Evolutionary conservation across 1,284 basidiomycete genomes (phyloP), one percentile per base, ranked within the genome.

Genomic region (Ceratobasidium sp.): DNA sequence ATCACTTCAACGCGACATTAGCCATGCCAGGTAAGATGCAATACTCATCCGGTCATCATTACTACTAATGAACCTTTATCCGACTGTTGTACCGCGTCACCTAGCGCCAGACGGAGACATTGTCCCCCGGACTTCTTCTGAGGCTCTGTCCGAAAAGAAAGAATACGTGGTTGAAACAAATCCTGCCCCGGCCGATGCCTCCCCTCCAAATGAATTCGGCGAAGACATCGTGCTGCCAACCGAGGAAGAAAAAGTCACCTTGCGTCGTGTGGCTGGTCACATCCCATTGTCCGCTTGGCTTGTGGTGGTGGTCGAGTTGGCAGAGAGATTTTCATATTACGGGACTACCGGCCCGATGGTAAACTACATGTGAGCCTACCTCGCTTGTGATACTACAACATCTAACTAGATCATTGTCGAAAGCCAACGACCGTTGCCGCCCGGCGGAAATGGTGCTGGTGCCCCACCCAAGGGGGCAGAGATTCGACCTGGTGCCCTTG

Each of bases 301-400:
- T 7, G 73, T 80, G 44, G 78, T 80, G 16, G n/a, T 80, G 46
- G 78, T 78, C 41, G 79, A 80, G 27, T 79, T 80, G 65, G 82
- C 82, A n/a, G 82, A 83, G 60, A 73, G 82, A 54, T 82, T 82
- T 4, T 81, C 81, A 6, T 82, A 82, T 66, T 82, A 81, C 70
- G 81, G 79, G 41, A 80, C 80, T 18, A 80, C 80, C 18, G 78
- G 79, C 30, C 64, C 81, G 1, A 79, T 80, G 23, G 81, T 81
- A 7, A 82, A 82, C 65, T 82, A 81, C 60, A 78, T 82, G 18
- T 81, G 7, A 41, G 33, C 35, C 12, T 30, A 30, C 27, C 27
- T 30, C 27, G 27, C 27, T 30, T 30, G 27, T 30, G 27, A 30
- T 30, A 30, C 27, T 30, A 30, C 27, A 30, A 30, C 27, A 30